Conservation (phyloP, 2,329 filamentous ascomycete species). For the Fusarium mangiferae region DNA sequence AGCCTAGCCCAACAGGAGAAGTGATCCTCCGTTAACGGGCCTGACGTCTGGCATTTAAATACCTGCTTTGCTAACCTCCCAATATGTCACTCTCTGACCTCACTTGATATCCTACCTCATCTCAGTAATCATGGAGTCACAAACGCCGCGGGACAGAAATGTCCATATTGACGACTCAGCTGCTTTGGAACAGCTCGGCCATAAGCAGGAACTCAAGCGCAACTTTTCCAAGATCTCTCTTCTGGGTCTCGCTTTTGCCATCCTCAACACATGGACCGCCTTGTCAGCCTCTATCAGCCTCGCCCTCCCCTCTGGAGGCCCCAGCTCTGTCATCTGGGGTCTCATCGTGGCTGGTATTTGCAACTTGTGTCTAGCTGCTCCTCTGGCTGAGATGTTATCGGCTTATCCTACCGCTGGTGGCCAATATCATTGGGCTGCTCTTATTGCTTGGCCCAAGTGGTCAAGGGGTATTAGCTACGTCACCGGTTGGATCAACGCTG, state of each 20-base stretch:
- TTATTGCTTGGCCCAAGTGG: conserved; percentile 69
- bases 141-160: conserved; percentile 29
- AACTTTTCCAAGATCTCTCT: conserved; percentile 62
- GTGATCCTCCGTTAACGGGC: conserved; percentile 25
- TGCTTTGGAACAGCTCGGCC: conserved; percentile 57
- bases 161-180: conserved; percentile 48
- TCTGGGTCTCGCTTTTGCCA: conserved; percentile 60
- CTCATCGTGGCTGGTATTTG: conserved; percentile 70
- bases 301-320: conserved; percentile 75
- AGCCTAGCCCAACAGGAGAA: conserved; percentile 28
- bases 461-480: conserved; percentile 73
- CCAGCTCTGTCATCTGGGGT: conserved; percentile 79
- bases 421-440: conserved; percentile 78
- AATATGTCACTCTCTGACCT: not conserved
- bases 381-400: conserved; percentile 76
- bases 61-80: not conserved
- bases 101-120: not conserved
- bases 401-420: conserved; percentile 70
- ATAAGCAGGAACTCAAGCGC: conserved; percentile 61
- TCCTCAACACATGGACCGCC: conserved; percentile 63
- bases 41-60: conserved; percentile 5
- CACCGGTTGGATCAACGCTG: conserved; percentile 78
- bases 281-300: conserved; percentile 59
- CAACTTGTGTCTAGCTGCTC: conserved; percentile 75
- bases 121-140: conserved; percentile 31